Conservation (phyloP, 352 stramenopile genomes). For the Vaucheria bursata region DNA sequence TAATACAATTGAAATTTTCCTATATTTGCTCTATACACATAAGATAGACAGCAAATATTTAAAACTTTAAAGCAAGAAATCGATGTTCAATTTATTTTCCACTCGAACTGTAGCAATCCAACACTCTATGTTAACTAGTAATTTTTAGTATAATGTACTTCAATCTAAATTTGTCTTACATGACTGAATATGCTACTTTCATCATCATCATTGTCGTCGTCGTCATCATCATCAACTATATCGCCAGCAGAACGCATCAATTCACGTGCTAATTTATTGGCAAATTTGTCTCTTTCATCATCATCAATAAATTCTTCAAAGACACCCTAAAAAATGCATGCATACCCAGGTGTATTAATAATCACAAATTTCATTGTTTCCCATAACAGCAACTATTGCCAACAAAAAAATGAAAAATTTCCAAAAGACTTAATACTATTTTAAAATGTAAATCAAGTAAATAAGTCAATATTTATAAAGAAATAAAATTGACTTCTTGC, state of each 20-base stretch:
- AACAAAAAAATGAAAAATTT: not conserved
- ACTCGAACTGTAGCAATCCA: too few species aligned
- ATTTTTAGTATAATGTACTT: too few species aligned
- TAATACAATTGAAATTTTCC: too few species aligned
- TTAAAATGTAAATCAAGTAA: not conserved
- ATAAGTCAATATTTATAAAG: not conserved
- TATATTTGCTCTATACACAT: too few species aligned
- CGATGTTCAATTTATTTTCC: too few species aligned
- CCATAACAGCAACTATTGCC: not conserved
- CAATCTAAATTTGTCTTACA: too few species aligned
- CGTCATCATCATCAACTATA: constrained; percentile 57
- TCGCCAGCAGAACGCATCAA: constrained; percentile 67
- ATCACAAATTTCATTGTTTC: not conserved
- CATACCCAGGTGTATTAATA: not conserved
- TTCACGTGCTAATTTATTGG: constrained; percentile 69
- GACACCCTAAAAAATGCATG: too few species aligned
- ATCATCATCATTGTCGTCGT: constrained; percentile 51
- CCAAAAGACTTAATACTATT: not conserved
- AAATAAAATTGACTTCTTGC: too few species aligned
- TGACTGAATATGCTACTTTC: constrained; percentile 50
- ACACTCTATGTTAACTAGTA: too few species aligned
- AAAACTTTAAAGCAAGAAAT: too few species aligned
- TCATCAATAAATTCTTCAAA: constrained; percentile 60
- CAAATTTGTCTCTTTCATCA: constrained; percentile 74
- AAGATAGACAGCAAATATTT: too few species aligned